These are phyloP conservation scores for Globisporangium paroecandrum DNA, from an alignment of 352 stramenopile genomes.

Conservation along the genomic window DNA sequence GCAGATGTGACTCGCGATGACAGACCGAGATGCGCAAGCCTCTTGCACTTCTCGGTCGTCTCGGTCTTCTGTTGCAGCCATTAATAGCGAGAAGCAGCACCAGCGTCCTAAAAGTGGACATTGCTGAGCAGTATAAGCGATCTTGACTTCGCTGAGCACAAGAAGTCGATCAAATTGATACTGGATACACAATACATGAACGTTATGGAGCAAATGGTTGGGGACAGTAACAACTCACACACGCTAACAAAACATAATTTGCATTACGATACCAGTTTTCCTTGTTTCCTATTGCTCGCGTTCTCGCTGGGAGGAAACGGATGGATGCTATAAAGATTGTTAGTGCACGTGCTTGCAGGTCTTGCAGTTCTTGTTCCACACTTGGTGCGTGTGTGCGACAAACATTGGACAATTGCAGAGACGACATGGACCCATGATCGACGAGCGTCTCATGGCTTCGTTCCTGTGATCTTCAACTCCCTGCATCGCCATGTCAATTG, in stretches of 20 bases:
- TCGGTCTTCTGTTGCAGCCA: background rate
- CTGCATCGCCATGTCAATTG: constrained; percentile 41
- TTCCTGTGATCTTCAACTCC: constrained; percentile 40
- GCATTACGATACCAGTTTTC: background rate
- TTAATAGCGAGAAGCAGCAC: background rate
- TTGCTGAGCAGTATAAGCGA: background rate
- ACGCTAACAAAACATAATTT: background rate
- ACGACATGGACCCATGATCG: constrained; percentile 41
- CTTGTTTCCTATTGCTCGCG: background rate
- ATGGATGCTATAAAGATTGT: constrained; percentile 34
- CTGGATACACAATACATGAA: background rate
- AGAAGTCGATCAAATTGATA: background rate
- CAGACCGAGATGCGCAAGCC: background rate
- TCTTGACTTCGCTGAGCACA: background rate
- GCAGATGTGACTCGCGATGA: background rate
- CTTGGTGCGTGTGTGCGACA: constrained; percentile 36
- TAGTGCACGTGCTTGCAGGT: constrained; percentile 52
- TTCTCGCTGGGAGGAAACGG: background rate
- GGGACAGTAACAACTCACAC: background rate
- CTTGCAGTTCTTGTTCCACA: constrained; percentile 72
- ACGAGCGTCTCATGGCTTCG: constrained; percentile 27
- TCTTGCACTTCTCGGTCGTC: background rate
- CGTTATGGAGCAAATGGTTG: background rate
- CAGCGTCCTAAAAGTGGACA: background rate
- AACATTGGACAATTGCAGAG: constrained; percentile 45